Base-by-base conservation (phyloP, 306 rosid species). In the Quercus agrifolia region DNA sequence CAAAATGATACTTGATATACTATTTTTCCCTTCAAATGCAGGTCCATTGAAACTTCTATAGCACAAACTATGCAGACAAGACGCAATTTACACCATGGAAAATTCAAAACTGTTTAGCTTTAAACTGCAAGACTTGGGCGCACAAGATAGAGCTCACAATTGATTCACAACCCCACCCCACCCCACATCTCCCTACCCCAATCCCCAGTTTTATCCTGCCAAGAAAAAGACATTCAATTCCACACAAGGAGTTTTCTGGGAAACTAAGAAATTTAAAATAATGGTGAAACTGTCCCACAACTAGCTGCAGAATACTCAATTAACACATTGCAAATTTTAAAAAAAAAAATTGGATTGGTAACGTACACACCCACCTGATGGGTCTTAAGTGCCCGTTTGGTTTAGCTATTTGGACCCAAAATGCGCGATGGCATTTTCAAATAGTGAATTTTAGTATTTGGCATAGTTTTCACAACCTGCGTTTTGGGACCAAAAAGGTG, bases 141-240 rank as follows among this genome's bases (percentile, higher is more conserved):
- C 57, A 61, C 38, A 70, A 35, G 79, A 77, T 72, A 77, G 79
- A 74, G 75, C 69, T 84, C 78, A 72, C 73, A 71, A 14, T 14
- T 78, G 77, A 62, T 44, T 63, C 68, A 30, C 38, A 64, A 30
- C 21, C 44, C 14, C 62, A 63, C 21, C 44, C 14, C 62, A 63
- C 70, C 70, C 31, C 4, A 64, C 52, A 46, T 11, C 52, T 2
- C 52, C 52, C 52, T 46, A 10, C 70, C 70, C 70, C 17, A 6
- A 64, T 28, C 12, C 70, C 35, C 18, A 18, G 7, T 64, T 64
- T 9, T n/a, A 64, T 9, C 15, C 70, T 17, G n/a, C 70, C 20
- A 30, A 63, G 70, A 63, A 15, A 28, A 64, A 11, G 35, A 61
- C 41, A 31, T 66, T 17, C 49, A 66, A 66, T 21, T 63, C 20